Conservation (phyloP, 2,329 filamentous ascomycete species). For the Neonectria hederae region DNA sequence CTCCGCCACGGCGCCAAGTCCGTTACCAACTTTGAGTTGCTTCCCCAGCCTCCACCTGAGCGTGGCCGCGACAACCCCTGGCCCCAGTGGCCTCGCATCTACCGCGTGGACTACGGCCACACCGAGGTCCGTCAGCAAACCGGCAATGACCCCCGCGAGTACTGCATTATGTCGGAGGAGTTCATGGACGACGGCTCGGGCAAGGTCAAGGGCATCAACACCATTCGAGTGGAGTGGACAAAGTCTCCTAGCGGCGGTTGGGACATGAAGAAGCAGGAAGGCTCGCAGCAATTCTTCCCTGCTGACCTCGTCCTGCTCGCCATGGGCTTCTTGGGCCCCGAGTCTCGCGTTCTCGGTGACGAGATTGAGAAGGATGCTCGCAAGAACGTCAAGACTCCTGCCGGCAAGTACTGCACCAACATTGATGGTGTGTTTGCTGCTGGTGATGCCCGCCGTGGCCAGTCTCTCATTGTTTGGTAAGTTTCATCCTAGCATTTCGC, state of each 20-base stretch:
- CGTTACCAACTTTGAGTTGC: conserved; percentile 94
- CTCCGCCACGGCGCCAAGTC: conserved; percentile 95
- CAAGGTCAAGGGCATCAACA: conserved; percentile 95
- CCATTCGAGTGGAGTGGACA: conserved; percentile 94
- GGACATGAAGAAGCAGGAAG: conserved; percentile 98
- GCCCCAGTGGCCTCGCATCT: conserved; percentile 98
- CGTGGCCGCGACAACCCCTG: conserved; percentile 95
- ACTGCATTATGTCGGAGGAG: conserved; percentile 97
- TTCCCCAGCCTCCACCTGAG: conserved; percentile 91
- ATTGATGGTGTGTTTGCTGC: conserved; percentile 90
- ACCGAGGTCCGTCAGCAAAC: conserved; percentile 95
- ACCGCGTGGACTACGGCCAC: conserved; percentile 98
- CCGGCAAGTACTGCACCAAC: conserved; percentile 89
- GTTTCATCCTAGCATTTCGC: conserved; percentile 43
- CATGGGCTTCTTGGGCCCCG: conserved; percentile 96
- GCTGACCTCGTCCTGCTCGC: conserved; percentile 93
- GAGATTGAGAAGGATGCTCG: conserved; percentile 89
- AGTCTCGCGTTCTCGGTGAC: conserved; percentile 87
- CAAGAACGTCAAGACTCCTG: conserved; percentile 95
- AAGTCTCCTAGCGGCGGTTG: conserved; percentile 88
- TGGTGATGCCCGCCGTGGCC: conserved; percentile 92
- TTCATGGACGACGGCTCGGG: conserved; percentile 91
- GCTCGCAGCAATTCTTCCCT: conserved; percentile 94
- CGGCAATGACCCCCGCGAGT: conserved; percentile 95
- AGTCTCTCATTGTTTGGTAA: conserved; percentile 96